These are phyloP conservation scores for Alternaria solani DNA, from an alignment of 2,329 filamentous ascomycete species.

Conservation along the genomic window DNA sequence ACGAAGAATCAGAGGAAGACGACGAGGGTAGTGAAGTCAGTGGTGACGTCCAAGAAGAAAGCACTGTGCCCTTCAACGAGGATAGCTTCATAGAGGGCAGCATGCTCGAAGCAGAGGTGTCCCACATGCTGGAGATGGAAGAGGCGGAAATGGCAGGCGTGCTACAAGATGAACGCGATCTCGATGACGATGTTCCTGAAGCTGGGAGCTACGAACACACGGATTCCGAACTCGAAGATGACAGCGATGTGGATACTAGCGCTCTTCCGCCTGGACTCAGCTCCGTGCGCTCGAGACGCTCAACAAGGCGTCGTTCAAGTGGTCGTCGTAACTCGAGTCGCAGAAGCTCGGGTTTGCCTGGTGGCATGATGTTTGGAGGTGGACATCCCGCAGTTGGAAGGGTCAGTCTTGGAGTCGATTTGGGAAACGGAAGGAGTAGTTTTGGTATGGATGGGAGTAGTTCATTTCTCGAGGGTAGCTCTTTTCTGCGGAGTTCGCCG, in stretches of 20 bases:
- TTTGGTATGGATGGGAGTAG: conserved; percentile 47
- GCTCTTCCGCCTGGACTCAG: conserved; percentile 25
- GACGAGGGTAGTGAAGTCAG: conserved; percentile 29
- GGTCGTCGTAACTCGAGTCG: conserved; percentile 31
- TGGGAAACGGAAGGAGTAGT: conserved; percentile 39
- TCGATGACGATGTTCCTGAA: conserved; percentile 62
- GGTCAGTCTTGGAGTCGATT: conserved; percentile 30
- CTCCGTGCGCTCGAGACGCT: conserved; percentile 31
- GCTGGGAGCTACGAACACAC: conserved; percentile 64
- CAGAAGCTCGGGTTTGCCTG: conserved; percentile 28
- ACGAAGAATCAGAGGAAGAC: conserved; percentile 19
- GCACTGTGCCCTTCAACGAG: conserved; percentile 59
- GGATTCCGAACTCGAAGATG: conserved; percentile 60
- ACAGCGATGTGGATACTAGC: conserved; percentile 36
- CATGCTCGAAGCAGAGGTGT: conserved; percentile 49
- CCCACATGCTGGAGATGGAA: conserved; percentile 53
- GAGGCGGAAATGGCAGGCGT: conserved; percentile 58
- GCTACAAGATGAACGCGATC: conserved; percentile 58
- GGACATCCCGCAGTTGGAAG: conserved; percentile 12
- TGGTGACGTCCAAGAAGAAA: conserved; percentile 24
- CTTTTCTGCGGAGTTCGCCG: conserved; percentile 47
- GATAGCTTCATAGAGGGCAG: conserved; percentile 58
- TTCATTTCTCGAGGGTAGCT: conserved; percentile 48
- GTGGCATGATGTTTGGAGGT: conserved; percentile 11
- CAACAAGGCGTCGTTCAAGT: conserved; percentile 31